These are phyloP conservation scores for Monascus ruber DNA, from an alignment of 2,329 filamentous ascomycete species.

Conservation along the genomic window DNA sequence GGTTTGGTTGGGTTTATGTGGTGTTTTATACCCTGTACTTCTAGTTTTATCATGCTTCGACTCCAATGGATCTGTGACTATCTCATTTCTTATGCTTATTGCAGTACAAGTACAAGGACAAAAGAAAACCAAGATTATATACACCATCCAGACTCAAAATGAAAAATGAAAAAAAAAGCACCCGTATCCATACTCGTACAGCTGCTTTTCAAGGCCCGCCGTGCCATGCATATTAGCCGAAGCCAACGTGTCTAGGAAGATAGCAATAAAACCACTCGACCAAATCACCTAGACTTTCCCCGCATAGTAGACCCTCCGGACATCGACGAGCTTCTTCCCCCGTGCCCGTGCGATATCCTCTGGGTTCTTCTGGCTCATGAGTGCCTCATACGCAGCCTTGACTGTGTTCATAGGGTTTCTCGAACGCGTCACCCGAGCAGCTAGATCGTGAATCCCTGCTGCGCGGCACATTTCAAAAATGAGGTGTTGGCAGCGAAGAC, in stretches of 20 bases:
- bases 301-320: conserved; percentile 93
- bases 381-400: conserved; percentile 76
- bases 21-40: too few species aligned
- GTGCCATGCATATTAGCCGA: too few species aligned
- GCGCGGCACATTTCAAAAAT: conserved; percentile 92
- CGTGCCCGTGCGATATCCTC: conserved; percentile 80
- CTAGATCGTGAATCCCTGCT: conserved; percentile 75
- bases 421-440: conserved; percentile 70
- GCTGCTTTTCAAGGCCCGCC: background rate
- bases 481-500: conserved; percentile 77
- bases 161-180: conserved; percentile 5
- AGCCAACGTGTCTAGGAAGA: background rate
- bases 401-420: conserved; percentile 97
- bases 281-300: conserved; percentile 47
- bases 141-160: conserved; percentile 8
- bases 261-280: conserved; percentile 6
- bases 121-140: conserved; percentile 8
- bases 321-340: conserved; percentile 92
- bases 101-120: background rate
- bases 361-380: conserved; percentile 73
- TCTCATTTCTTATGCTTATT: too few species aligned
- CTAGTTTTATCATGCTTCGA: too few species aligned
- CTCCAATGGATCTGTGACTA: too few species aligned
- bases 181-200: conserved; percentile 9
- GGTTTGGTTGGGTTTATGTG: too few species aligned